phyloP scores from a whole-genome alignment of 2,329 filamentous ascomycete genomes.

The Teratosphaeria epicoccoides region DNA sequence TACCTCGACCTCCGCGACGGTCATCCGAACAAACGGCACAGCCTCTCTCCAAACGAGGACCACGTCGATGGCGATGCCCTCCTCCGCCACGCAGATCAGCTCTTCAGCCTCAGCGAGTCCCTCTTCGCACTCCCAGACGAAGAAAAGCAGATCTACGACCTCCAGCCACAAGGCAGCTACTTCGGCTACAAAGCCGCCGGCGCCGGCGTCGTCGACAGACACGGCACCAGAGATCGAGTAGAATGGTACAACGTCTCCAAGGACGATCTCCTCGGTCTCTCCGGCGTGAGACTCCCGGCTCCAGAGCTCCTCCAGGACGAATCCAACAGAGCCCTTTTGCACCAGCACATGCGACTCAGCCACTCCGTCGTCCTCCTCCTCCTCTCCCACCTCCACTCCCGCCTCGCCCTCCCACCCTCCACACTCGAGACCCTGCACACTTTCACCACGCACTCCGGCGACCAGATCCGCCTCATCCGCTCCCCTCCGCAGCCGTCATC shows the following conservation, averaged over 20 bases:
- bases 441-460: conserved; percentile 32
- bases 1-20: conserved; percentile 39
- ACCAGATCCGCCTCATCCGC: conserved; percentile 44
- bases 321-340: conserved; percentile 27
- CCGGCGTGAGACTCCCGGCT: conserved; percentile 29
- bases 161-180: conserved; percentile 39
- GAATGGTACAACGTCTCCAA: conserved; percentile 48
- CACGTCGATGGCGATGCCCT: conserved; percentile 21
- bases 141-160: conserved; percentile 46
- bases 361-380: conserved; percentile 37
- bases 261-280: conserved; percentile 39
- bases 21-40: conserved; percentile 2
- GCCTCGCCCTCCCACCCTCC: conserved; percentile 31
- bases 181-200: conserved; percentile 36
- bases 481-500: conserved; percentile 39
- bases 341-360: conserved; percentile 34
- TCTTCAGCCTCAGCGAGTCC: conserved; percentile 36
- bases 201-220: conserved; percentile 33
- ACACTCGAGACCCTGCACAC: conserved; percentile 38
- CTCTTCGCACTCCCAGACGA: conserved; percentile 39
- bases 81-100: conserved; percentile 32
- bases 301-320: conserved; percentile 31
- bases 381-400: conserved; percentile 33
- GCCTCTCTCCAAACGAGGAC: conserved; percentile 1
- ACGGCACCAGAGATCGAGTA: conserved; percentile 40